These are phyloP conservation scores for Metschnikowia sp. DNA, from an alignment of 805 yeast species.

Conservation along the genomic window DNA sequence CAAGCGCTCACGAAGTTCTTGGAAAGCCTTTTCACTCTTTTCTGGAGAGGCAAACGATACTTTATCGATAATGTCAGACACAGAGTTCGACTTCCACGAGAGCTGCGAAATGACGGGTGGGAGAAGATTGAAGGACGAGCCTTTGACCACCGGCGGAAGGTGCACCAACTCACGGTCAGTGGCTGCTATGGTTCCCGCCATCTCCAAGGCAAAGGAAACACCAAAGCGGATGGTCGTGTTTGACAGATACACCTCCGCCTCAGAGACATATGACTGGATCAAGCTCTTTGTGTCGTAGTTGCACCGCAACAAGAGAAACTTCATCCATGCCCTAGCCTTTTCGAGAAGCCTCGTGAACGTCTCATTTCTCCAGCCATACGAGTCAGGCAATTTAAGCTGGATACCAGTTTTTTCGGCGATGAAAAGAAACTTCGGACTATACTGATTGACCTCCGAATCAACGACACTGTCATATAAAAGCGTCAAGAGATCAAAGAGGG, in stretches of 20 bases:
- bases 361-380: conserved; percentile 67
- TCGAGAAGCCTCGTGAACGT: conserved; percentile 60
- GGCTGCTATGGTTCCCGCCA: conserved; percentile 73
- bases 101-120: conserved; percentile 76
- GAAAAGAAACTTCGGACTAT: conserved; percentile 77
- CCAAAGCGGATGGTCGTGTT: conserved; percentile 58
- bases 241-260: conserved; percentile 18
- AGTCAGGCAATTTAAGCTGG: conserved; percentile 63
- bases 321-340: conserved; percentile 67
- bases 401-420: conserved; percentile 44
- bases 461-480: conserved; percentile 73
- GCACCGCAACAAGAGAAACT: conserved; percentile 52
- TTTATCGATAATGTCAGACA: conserved; percentile 30
- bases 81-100: conserved; percentile 58
- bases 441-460: conserved; percentile 81
- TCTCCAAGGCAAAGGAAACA: conserved; percentile 83
- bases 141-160: conserved; percentile 34
- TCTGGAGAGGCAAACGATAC: conserved; percentile 25
- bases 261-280: conserved; percentile 70
- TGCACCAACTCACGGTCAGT: conserved; percentile 63
- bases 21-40: conserved; percentile 27
- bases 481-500: conserved; percentile 77
- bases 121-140: conserved; percentile 49
- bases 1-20: conserved; percentile 27
- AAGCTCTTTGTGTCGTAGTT: conserved; percentile 75